These are phyloP conservation scores for Westerdykella aurantiaca DNA, from an alignment of 2,329 filamentous ascomycete genomes.

Conservation along the genomic window DNA sequence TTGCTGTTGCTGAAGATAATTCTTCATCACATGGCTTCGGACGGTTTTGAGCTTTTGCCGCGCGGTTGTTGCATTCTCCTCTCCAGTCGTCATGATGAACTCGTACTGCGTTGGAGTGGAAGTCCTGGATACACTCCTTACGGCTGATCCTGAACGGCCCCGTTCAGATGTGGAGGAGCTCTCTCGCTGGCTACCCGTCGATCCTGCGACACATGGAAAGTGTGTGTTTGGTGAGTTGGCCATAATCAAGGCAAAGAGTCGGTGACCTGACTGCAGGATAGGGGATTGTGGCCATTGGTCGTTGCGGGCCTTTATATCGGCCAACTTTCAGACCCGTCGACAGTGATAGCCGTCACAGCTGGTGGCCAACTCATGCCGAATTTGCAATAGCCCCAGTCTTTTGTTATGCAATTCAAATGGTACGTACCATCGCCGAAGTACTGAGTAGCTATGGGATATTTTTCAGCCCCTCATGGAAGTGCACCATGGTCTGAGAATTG, in stretches of 20 bases:
- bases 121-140: not conserved
- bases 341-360: not conserved
- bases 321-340: too few species aligned
- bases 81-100: conserved; percentile 18
- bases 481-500: not conserved
- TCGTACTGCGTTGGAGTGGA: conserved; percentile 12
- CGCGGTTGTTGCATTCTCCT: conserved; percentile 9
- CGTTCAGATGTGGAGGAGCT: not conserved
- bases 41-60: conserved; percentile 19
- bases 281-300: not conserved
- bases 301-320: not conserved
- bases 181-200: not conserved
- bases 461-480: not conserved
- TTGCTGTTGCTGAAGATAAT: conserved; percentile 16
- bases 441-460: not conserved
- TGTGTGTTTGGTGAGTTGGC: not conserved
- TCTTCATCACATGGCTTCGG: conserved; percentile 22
- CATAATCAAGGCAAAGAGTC: not conserved
- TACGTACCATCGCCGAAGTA: not conserved
- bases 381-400: too few species aligned
- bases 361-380: not conserved
- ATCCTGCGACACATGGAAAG: not conserved
- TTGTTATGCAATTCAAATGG: not conserved
- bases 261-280: not conserved
- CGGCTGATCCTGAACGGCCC: not conserved